Evolutionary conservation across 2,329 filamentous ascomycete species (phyloP).

Genomic region (Diaporthe amygdali): DNA sequence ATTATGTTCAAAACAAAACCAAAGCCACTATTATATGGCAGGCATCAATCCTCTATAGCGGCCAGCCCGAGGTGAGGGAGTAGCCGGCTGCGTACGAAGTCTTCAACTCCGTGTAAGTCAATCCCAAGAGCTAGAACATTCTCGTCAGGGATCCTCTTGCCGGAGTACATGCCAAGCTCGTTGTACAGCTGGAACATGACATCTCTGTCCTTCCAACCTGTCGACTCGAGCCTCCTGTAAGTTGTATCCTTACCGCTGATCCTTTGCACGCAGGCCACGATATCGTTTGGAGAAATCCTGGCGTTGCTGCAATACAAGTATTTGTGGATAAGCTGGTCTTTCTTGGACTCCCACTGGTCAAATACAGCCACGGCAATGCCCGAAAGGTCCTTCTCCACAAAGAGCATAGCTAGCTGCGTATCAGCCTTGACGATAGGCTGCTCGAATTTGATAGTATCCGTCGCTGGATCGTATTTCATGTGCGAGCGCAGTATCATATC

Average conservation of each 20-base stretch:
- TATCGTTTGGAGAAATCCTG: constrained; percentile 1
- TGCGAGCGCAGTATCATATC: constrained; percentile 20
- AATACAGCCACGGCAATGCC: constrained; percentile 19
- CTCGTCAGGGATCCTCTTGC: constrained; percentile 1
- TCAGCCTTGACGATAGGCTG: constrained; percentile 19
- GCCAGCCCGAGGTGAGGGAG: constrained; percentile 19
- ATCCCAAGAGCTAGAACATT: constrained; percentile 18
- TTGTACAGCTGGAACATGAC: constrained; percentile 18
- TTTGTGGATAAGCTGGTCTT: not conserved
- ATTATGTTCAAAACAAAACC: too few relatives aligned
- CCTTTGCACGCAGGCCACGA: constrained; percentile 5
- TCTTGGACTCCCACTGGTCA: constrained; percentile 16
- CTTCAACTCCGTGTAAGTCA: constrained; percentile 5
- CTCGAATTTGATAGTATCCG: constrained; percentile 16
- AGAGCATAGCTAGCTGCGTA: constrained; percentile 23
- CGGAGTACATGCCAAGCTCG: constrained; percentile 11
- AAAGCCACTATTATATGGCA: too few relatives aligned
- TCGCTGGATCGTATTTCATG: constrained; percentile 14
- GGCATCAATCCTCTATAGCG: not conserved
- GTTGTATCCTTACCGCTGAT: not conserved
- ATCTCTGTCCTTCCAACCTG: constrained; percentile 17
- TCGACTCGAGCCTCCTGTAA: constrained; percentile 9
- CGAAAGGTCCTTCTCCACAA: constrained; percentile 22
- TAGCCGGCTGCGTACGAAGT: constrained; percentile 10
- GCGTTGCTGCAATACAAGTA: constrained; percentile 16